These are phyloP conservation scores for Vigna radiata DNA, from an alignment of 306 rosid species.

Conservation along the genomic window DNA sequence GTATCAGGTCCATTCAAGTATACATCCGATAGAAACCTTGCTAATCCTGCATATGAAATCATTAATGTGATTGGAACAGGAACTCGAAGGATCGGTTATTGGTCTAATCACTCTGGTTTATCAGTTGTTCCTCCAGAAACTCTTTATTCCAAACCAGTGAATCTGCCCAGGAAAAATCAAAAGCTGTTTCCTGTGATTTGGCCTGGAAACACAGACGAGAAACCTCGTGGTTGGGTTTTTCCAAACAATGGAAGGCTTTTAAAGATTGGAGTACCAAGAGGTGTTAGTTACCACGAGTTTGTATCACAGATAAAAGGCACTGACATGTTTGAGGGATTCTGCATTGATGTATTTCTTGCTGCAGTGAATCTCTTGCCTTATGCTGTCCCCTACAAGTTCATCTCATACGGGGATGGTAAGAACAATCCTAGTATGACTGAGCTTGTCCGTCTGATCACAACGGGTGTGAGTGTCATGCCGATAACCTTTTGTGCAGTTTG, in stretches of 20 bases:
- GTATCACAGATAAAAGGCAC: conserved; percentile 57
- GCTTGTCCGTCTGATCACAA: conserved; percentile 67
- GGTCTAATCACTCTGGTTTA: conserved; percentile 89
- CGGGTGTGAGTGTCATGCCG: conserved; percentile 71
- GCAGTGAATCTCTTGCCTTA: conserved; percentile 82
- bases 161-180: conserved; percentile 55
- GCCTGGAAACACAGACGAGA: conserved; percentile 77
- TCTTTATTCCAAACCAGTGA: conserved; percentile 63
- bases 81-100: conserved; percentile 77
- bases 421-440: conserved; percentile 68
- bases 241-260: conserved; percentile 84
- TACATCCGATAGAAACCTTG: conserved; percentile 61
- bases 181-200: conserved; percentile 62
- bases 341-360: conserved; percentile 87
- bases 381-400: conserved; percentile 77
- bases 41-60: conserved; percentile 79
- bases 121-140: conserved; percentile 67
- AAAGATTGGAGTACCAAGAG: conserved; percentile 76
- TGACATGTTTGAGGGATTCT: conserved; percentile 78
- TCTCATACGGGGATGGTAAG: conserved; percentile 69
- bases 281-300: conserved; percentile 71
- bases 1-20: conserved; percentile 71
- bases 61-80: conserved; percentile 82
- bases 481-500: conserved; percentile 21
- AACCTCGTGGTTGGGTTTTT: conserved; percentile 97